Evolutionary conservation across 306 rosid species (phyloP), one percentile per base, ranked within the genome.

Genomic region (Trifolium pratense): DNA sequence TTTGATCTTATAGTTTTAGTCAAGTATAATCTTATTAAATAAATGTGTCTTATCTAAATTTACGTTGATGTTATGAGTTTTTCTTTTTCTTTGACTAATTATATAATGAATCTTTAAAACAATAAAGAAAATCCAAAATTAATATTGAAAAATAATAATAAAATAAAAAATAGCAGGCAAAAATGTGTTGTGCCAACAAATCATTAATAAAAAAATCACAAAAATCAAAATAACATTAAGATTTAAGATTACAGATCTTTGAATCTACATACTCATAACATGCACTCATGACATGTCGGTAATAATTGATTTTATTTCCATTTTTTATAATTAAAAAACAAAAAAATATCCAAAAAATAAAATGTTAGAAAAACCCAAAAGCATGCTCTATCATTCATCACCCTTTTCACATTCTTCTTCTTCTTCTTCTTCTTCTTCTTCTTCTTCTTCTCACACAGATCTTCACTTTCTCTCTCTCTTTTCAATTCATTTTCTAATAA

Each of bases 231-330:
- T 75, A 82, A 74, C 80, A 53, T 71, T 79, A 78, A 75, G 83
- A 78, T 81, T 71, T 79, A 78, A 75, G 83, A 78, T 81, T 78
- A 43, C 16, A 56, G 83, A 77, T 63, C 84, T 78, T 79, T 73
- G 83, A 79, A 81, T 71, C 80, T 75, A 68, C 83, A 64, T 39
- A 76, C 79, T 72, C 83, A 78, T 81, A 81, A 80, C 92, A 84
- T 53, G 74, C 86, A 75, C 81, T 73, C 83, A 77, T 82, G 85
- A 77, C 91, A 83, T 89, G 86, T 86, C 93, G 93, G 91, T 78
- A 88, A 86, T 86, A 82, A 74, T 82, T 75, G 83, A 80, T 65
- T 65, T 83, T 82, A 16, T 66, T 80, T 78, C 16, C 48, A 39
- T 78, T 66, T 71, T n/a, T 45, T n/a, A 43, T 12, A 51, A 25